A percentile compares a stretch with the other conserved stretches of the same genome.
phyloP scores from a whole-genome alignment of 441 rosid species.

The Mallotus japonicus region DNA sequence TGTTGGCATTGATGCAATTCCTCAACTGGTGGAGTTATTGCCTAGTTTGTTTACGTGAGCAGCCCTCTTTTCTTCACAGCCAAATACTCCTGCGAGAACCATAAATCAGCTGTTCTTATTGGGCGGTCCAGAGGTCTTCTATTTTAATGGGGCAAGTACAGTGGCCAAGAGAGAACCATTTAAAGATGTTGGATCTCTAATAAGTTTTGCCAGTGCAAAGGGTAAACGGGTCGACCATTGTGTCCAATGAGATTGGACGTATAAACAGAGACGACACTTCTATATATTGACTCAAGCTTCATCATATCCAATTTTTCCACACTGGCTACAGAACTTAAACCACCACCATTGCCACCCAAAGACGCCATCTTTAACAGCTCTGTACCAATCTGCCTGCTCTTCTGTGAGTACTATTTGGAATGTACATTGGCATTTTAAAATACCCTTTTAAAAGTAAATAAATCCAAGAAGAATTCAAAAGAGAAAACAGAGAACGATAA shows the following conservation, averaged over 20 bases:
- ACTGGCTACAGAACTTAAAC: too few species aligned
- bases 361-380: conserved; percentile 81
- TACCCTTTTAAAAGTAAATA: conserved; percentile 13
- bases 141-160: conserved; percentile 86
- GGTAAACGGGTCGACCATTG: conserved; percentile 94
- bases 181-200: conserved; percentile 76
- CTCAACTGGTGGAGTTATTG: conserved; percentile 59
- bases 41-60: conserved; percentile 41
- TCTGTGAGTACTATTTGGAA: conserved; percentile 35
- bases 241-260: conserved; percentile 94
- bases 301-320: too few species aligned
- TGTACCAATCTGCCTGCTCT: conserved; percentile 40
- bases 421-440: conserved; percentile 49
- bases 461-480: conserved; percentile 7
- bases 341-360: conserved; percentile 52
- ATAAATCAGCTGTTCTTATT: conserved; percentile 72
- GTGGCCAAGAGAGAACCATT: conserved; percentile 76
- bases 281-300: too few species aligned
- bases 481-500: conserved; percentile 5
- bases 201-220: conserved; percentile 92
- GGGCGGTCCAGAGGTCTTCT: conserved; percentile 97
- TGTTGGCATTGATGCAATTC: conserved; percentile 64
- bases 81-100: conserved; percentile 79
- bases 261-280: conserved; percentile 77
- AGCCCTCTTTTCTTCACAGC: conserved; percentile 60